Evolutionary conservation across 75 land plant genomes (phyloP).

Genomic region (Selaginella tamariscina): DNA sequence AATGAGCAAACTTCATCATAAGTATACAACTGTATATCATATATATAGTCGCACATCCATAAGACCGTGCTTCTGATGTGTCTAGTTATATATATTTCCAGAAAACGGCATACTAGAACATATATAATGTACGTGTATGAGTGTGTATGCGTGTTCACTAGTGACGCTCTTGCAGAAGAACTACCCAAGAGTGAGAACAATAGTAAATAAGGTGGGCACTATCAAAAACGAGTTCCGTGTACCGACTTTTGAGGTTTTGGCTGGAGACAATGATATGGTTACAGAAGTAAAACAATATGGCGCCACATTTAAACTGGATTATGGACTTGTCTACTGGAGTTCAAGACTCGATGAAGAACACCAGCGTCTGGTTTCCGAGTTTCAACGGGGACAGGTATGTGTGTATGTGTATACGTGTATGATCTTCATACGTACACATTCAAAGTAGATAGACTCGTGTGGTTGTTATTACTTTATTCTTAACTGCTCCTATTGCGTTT

Average conservation of each 20-base stretch:
- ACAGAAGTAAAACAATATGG: conserved; percentile 96
- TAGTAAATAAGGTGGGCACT: conserved; percentile 75
- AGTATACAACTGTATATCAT: too few relatives aligned
- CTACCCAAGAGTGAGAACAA: conserved; percentile 68
- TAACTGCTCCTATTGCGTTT: too few relatives aligned
- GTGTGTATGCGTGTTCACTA: too few relatives aligned
- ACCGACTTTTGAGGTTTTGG: conserved; percentile 79
- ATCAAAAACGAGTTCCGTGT: conserved; percentile 88
- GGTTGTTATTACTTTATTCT: too few relatives aligned
- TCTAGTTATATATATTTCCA: neutral
- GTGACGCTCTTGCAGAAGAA: conserved; percentile 91
- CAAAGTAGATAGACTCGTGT: too few relatives aligned
- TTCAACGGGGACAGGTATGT: conserved; percentile 55
- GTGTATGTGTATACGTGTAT: too few relatives aligned
- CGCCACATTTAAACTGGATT: conserved; percentile 81
- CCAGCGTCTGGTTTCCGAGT: conserved; percentile 55
- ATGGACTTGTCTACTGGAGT: conserved; percentile 86
- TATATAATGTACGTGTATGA: too few relatives aligned
- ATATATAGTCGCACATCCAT: too few relatives aligned
- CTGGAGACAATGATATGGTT: conserved; percentile 59
- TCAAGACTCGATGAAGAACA: conserved; percentile 95
- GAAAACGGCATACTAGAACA: neutral
- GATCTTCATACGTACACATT: too few relatives aligned
- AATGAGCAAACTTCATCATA: too few relatives aligned
- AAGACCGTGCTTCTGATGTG: too few relatives aligned